Conservation (phyloP, 1,284 basidiomycete genomes). For the Coniferiporia weirii region DNA sequence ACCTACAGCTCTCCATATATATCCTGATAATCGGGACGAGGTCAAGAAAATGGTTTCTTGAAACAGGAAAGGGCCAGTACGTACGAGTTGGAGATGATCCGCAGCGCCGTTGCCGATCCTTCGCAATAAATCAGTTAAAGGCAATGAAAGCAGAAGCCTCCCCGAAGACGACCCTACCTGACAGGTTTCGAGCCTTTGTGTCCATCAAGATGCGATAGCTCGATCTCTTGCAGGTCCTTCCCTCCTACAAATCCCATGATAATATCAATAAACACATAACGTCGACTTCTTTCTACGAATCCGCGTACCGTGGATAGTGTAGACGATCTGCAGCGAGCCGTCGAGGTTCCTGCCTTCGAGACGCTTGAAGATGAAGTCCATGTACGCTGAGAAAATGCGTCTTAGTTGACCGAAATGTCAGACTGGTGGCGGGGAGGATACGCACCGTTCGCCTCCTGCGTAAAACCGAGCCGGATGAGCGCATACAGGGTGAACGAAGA, state of each 20-base stretch:
- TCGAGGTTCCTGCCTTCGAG: constrained; percentile 79
- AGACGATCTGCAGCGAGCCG: constrained; percentile 90
- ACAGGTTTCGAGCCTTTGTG: constrained; percentile 82
- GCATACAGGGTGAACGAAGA: constrained; percentile 91
- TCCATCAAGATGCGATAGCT: constrained; percentile 78
- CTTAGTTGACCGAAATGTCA: background rate
- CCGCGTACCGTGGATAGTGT: constrained; percentile 70
- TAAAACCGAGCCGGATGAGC: constrained; percentile 85
- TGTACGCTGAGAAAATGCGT: constrained; percentile 54
- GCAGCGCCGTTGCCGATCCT: constrained; percentile 89
- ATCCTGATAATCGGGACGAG: constrained; percentile 46
- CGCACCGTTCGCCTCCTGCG: constrained; percentile 77
- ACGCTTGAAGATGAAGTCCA: constrained; percentile 85
- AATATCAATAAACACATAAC: background rate
- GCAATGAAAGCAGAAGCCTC: background rate
- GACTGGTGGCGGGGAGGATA: background rate
- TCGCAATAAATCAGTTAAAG: background rate
- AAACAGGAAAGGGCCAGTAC: constrained; percentile 22
- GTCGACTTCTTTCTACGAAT: background rate
- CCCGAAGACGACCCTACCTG: constrained; percentile 31
- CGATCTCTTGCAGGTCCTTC: constrained; percentile 80
- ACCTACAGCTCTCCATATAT: constrained; percentile 82
- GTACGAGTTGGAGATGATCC: constrained; percentile 80
- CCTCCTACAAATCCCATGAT: constrained; percentile 43
- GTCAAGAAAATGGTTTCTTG: background rate